phyloP scores from a whole-genome alignment of 495 filamentous ascomycete genomes.

The Elaphomyces granulatus region DNA sequence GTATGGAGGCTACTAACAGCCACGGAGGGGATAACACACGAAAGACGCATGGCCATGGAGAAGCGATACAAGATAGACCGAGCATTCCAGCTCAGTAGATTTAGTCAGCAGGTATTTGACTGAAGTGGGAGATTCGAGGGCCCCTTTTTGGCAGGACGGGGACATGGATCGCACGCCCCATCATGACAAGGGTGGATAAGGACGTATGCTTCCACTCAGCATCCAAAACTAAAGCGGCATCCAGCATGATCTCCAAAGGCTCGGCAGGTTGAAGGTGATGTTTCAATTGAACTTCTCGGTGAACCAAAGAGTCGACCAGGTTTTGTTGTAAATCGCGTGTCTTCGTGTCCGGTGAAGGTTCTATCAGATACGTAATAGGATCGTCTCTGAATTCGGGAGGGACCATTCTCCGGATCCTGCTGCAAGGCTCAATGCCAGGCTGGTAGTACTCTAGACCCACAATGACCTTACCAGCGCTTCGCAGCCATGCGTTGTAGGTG shows the following conservation, averaged over 20 bases:
- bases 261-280: slow-evolving; percentile 10
- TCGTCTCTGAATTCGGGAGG: slow-evolving; percentile 20
- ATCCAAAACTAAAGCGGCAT: slow-evolving; percentile 8
- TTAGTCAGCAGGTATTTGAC: neutral
- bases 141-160: slow-evolving; percentile 2
- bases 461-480: slow-evolving; percentile 26
- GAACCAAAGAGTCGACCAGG: slow-evolving; percentile 14
- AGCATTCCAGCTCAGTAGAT: no score
- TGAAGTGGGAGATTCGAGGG: neutral
- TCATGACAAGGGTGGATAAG: slow-evolving; percentile 16
- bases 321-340: neutral
- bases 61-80: no score
- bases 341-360: slow-evolving; percentile 12
- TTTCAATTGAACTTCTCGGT: slow-evolving; percentile 18
- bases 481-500: slow-evolving; percentile 12
- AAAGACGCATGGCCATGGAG: no score
- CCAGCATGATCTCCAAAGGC: slow-evolving; percentile 22
- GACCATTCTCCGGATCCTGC: slow-evolving; percentile 8
- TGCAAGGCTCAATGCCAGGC: slow-evolving; percentile 3
- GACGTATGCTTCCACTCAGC: slow-evolving; percentile 16
- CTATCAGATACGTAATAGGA: slow-evolving; percentile 17
- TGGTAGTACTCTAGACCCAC: slow-evolving; percentile 19
- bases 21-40: no score
- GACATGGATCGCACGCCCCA: slow-evolving; percentile 22
- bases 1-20: no score